Evolutionary conservation across 2,329 filamentous ascomycete species (phyloP), one percentile per base, ranked within the genome.

Genomic region (Conoideocrella luteorostrata): DNA sequence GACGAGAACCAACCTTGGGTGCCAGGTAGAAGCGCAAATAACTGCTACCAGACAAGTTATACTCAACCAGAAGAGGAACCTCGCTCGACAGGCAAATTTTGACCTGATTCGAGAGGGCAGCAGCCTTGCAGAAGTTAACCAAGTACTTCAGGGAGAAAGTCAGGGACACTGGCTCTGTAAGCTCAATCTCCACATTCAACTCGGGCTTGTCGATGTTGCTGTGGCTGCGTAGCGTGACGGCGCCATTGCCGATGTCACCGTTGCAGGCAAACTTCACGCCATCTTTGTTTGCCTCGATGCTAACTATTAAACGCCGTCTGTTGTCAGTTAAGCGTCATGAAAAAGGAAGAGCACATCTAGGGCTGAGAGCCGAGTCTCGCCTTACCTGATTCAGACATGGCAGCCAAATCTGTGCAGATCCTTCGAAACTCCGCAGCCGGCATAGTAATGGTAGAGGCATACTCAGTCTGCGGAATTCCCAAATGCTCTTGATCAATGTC

Each of bases 401-500:
- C 86, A 59, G 84, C 84, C 59, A 98, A 70, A 70, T 98, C 94
- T 51, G 86, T 82, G 72, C 88, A 95, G 67, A 98, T 98, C 57
- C 90, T 85, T 70, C 88, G 85, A 70, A 98, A 97, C 70, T 98
- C 93, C 38, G 74, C 65, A 26, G 86, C 81, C 12, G 93, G 91
- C 88, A 98, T 89, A 43, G 78, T 74, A 52, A 98, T 87, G 15
- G 86, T 93, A 38, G 93, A 86, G 30, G 89, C 86, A 63, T 98
- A 98, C 61, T 98, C 93, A n/a, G 94, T 98, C 59, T 98, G 91
- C 13, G 93, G 93, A 58, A 98, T 98, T 50, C 93, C 93, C 69
- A 98, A 74, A 68, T 98, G 93, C 77, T 98, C 93, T 74, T 98
- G 94, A 70, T 98, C 93, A 67, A 98, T 98, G 66, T 98, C 93